Percentiles rank a stretch among this genome's conserved stretches.
These are phyloP conservation scores for Mycosphaerella sp. DNA, from an alignment of 2,329 filamentous ascomycete genomes.

Conservation along the genomic window DNA sequence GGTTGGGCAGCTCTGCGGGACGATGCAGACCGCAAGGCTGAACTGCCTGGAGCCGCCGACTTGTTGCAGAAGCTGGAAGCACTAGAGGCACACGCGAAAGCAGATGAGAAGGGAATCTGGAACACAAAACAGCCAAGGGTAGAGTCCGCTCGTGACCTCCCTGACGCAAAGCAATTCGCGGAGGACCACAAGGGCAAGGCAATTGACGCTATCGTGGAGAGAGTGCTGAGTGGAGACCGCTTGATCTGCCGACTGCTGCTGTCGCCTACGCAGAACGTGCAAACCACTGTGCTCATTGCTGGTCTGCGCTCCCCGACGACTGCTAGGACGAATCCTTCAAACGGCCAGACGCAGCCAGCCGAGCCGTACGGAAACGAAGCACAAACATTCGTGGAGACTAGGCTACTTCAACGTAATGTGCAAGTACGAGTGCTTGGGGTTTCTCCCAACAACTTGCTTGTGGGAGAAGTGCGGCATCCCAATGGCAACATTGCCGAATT, in stretches of 20 bases:
- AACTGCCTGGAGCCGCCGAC: conserved; percentile 64
- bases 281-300: conserved; percentile 82
- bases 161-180: conserved; percentile 66
- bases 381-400: conserved; percentile 75
- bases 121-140: conserved; percentile 58
- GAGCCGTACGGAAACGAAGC: conserved; percentile 90
- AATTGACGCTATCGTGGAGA: conserved; percentile 75
- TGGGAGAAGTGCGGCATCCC: conserved; percentile 80
- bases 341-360: conserved; percentile 71
- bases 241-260: conserved; percentile 76
- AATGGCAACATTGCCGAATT: conserved; percentile 85
- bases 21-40: conserved; percentile 86
- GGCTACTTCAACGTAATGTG: conserved; percentile 79
- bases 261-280: conserved; percentile 74
- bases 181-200: conserved; percentile 79
- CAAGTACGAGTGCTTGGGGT: conserved; percentile 77
- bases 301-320: conserved; percentile 87
- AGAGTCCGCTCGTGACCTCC: conserved; percentile 73
- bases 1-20: conserved; percentile 93
- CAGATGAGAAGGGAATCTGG: conserved; percentile 77
- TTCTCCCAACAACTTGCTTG: conserved; percentile 85
- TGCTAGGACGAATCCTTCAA: conserved; percentile 70
- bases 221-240: conserved; percentile 84
- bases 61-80: conserved; percentile 71
- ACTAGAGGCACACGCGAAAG: conserved; percentile 70